Evolutionary conservation across 2,329 filamentous ascomycete species (phyloP).

Genomic region (Tolypocladium guangdongense): DNA sequence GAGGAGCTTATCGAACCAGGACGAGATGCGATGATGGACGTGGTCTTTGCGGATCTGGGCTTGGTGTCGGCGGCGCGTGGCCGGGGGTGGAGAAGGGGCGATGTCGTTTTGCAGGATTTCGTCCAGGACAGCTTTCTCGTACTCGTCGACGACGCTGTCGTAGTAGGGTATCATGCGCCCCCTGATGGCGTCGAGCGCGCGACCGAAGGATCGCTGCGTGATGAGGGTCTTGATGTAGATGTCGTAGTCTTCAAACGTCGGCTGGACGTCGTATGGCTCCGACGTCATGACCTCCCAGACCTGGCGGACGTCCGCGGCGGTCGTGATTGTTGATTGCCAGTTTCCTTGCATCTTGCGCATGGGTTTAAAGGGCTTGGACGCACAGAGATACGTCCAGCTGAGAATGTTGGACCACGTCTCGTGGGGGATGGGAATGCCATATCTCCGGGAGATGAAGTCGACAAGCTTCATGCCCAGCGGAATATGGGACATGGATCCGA

Average conservation of each 20-base stretch:
- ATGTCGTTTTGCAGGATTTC: slow-evolving; percentile 20
- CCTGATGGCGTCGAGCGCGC: slow-evolving; percentile 26
- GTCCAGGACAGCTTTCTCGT: slow-evolving; percentile 17
- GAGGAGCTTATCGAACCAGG: slow-evolving; percentile 16
- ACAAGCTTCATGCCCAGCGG: slow-evolving; percentile 46
- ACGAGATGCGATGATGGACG: slow-evolving; percentile 17
- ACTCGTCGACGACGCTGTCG: slow-evolving; percentile 10
- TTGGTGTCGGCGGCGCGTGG: slow-evolving; percentile 13
- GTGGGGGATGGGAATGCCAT: slow-evolving; percentile 43
- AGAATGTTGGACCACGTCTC: slow-evolving; percentile 57
- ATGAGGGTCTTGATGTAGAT: slow-evolving; percentile 30
- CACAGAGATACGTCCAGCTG: slow-evolving; percentile 53
- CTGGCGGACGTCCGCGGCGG: slow-evolving; percentile 30
- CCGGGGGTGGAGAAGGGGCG: slow-evolving; percentile 2
- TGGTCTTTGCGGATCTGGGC: slow-evolving; percentile 21
- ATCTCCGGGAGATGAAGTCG: slow-evolving; percentile 49
- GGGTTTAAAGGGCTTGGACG: slow-evolving; percentile 22
- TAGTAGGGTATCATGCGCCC: slow-evolving; percentile 30
- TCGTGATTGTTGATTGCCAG: slow-evolving; percentile 22
- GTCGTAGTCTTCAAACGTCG: slow-evolving; percentile 46
- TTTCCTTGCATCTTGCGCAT: slow-evolving; percentile 24
- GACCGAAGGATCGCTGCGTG: slow-evolving; percentile 12
- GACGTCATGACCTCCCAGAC: slow-evolving; percentile 51
- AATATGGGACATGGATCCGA: slow-evolving; percentile 56
- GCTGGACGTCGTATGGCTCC: slow-evolving; percentile 43